Conservation (phyloP, 2,329 filamentous ascomycete genomes). For the Gnomoniopsis sp. region DNA sequence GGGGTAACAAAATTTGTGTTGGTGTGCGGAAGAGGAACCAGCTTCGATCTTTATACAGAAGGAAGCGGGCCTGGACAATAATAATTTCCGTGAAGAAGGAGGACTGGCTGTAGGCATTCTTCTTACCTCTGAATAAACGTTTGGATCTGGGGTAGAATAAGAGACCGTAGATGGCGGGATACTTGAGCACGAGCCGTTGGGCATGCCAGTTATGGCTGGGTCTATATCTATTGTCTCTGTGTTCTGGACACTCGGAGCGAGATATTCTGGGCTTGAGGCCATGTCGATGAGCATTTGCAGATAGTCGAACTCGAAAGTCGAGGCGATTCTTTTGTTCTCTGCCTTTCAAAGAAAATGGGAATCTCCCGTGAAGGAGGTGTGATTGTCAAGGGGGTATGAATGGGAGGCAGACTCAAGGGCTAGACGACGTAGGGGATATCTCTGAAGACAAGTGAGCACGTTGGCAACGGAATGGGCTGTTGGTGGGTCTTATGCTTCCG, state of each 20-base stretch:
- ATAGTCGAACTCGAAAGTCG: conserved; percentile 15
- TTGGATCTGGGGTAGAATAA: conserved; percentile 19
- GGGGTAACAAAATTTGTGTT: neutral
- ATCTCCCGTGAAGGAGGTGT: neutral
- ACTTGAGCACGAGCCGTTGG: conserved; percentile 15
- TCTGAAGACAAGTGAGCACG: neutral
- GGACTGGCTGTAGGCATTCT: neutral
- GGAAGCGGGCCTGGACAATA: neutral
- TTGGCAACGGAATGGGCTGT: neutral
- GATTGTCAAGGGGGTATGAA: neutral
- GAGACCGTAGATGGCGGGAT: conserved; percentile 11
- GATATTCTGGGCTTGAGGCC: conserved; percentile 23
- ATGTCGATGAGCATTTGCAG: conserved; percentile 27
- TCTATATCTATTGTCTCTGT: conserved; percentile 16
- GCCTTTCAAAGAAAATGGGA: neutral
- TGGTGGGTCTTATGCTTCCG: conserved; percentile 1
- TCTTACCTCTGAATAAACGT: conserved; percentile 19
- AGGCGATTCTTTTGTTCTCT: conserved; percentile 17
- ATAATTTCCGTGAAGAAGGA: neutral
- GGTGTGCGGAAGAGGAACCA: conserved; percentile 6
- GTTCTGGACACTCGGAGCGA: conserved; percentile 22
- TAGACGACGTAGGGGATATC: neutral
- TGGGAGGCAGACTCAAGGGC: neutral
- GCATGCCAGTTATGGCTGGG: conserved; percentile 11
- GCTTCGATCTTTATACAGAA: neutral